Evolutionary conservation across 176 grass and related monocot species (phyloP).

Genomic region (Ananas comosus): DNA sequence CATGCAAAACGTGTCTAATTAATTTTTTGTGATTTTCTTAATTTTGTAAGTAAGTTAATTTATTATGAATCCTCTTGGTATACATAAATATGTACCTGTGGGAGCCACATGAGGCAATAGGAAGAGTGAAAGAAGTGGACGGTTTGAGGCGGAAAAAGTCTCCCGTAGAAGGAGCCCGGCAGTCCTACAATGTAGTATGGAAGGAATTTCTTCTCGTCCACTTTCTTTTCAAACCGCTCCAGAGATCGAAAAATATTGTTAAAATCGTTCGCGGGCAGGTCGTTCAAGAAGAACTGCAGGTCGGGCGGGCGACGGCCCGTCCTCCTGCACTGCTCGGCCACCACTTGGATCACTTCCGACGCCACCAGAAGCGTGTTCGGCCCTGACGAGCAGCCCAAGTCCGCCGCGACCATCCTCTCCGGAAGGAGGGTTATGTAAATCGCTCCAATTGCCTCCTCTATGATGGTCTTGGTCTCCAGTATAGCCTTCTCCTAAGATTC

Average conservation of each 20-base stretch:
- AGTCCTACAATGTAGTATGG: constrained; percentile 40
- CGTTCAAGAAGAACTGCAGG: constrained; percentile 42
- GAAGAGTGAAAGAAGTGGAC: constrained; percentile 70
- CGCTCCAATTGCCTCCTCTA: constrained; percentile 17
- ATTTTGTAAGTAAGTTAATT: not conserved
- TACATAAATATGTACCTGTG: constrained; percentile 25
- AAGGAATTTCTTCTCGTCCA: not conserved
- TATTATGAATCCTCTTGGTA: not conserved
- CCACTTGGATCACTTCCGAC: constrained; percentile 12
- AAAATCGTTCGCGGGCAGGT: constrained; percentile 43
- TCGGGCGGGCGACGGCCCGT: not conserved
- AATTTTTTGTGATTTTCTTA: not conserved
- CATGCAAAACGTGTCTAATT: not conserved
- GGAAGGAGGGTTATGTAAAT: not conserved
- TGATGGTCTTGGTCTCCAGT: constrained; percentile 6
- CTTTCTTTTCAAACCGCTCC: not conserved
- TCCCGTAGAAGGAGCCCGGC: constrained; percentile 53
- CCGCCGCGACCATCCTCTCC: constrained; percentile 20
- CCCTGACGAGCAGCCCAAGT: constrained; percentile 42
- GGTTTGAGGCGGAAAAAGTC: constrained; percentile 33
- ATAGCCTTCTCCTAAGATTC: constrained; percentile 28
- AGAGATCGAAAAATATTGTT: constrained; percentile 42
- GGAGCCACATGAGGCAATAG: constrained; percentile 50
- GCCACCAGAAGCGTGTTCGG: constrained; percentile 30
- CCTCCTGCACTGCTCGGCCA: not conserved